Base-by-base conservation (phyloP, 1,284 basidiomycete genomes). In the Cutaneotrichosporon daszewskae region DNA sequence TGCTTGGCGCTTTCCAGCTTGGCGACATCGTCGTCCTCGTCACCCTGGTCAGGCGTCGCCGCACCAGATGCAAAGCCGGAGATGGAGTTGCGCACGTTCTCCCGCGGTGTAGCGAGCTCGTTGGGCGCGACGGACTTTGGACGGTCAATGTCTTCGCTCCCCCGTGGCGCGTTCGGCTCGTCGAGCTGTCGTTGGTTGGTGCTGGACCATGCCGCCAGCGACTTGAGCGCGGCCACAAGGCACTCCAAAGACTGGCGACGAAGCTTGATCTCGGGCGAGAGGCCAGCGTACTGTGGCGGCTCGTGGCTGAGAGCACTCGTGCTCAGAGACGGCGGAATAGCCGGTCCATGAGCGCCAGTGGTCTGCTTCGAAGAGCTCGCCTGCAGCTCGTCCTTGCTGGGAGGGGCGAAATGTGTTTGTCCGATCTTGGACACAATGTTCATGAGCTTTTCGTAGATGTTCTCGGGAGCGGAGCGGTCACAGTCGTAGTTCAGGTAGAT, bases 401-500 rank as follows among this genome's bases (percentile, higher is more conserved):
- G 69, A 35, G 78, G 60, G 5, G 77, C 77, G 43, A 80, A 78
- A 31, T 85, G 80, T 27, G 82, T 78, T 16, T 85, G 83, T 8
- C 84, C 83, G 51, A 94, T 82, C 72, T 91, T 94, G 13, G 90
- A 91, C 54, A 95, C 81, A 53, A 92, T 85, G 69, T 94, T 94
- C 77, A 95, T 90, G 41, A 95, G 74, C 61, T 88, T 85, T 63
- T 97, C 92, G 67, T 96, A 97, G 46, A 96, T 92, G 71, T 97
- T 96, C 62, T 94, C 92, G 7, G 79, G 78, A 5, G 90, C 87
- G 43, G 88, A 82, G 52, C 87, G 81, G 64, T 96, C 92, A 64
- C 92, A 97, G 61, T 97, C 92, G 64, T 97, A 96, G 70, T 97
- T 97, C 68, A 97, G 81, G 72, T 96, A 97, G 45, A 96, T 83